Percentiles rank a stretch among this genome's conserved stretches.
Evolutionary conservation across 2,329 filamentous ascomycete genomes (phyloP).

Genomic region (Lecanosticta acicola): DNA sequence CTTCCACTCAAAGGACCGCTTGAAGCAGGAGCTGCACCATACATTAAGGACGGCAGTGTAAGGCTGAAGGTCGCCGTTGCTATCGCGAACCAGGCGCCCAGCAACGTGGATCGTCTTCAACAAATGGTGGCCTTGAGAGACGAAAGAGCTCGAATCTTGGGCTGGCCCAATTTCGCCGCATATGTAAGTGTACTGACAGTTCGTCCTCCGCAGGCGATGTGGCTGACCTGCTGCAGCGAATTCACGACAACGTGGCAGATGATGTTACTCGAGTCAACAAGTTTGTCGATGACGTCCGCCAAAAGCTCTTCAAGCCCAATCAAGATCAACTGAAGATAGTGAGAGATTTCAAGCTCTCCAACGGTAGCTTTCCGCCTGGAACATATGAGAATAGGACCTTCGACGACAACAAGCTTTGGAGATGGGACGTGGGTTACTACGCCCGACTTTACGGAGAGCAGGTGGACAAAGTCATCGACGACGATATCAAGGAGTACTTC

Average conservation of each 20-base stretch:
- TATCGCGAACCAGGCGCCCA: neutral
- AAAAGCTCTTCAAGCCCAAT: neutral
- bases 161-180: conserved; percentile 1
- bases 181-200: neutral
- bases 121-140: neutral
- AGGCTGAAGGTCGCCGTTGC: neutral
- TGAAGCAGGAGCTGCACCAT: conserved; percentile 46
- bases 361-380: neutral
- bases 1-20: conserved; percentile 71
- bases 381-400: neutral
- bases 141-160: neutral
- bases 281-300: neutral
- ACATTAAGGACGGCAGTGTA: neutral
- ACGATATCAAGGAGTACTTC: conserved; percentile 49
- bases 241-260: neutral
- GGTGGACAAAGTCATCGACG: conserved; percentile 40
- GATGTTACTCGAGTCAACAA: neutral
- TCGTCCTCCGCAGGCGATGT: neutral
- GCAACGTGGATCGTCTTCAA: conserved; percentile 1
- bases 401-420: neutral
- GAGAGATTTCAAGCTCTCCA: neutral
- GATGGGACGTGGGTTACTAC: conserved; percentile 62
- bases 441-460: conserved; percentile 75
- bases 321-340: neutral
- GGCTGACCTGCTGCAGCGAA: neutral